Evolutionary conservation across 2,329 filamentous ascomycete species (phyloP).

Genomic region (Colletotrichum theobromicola): DNA sequence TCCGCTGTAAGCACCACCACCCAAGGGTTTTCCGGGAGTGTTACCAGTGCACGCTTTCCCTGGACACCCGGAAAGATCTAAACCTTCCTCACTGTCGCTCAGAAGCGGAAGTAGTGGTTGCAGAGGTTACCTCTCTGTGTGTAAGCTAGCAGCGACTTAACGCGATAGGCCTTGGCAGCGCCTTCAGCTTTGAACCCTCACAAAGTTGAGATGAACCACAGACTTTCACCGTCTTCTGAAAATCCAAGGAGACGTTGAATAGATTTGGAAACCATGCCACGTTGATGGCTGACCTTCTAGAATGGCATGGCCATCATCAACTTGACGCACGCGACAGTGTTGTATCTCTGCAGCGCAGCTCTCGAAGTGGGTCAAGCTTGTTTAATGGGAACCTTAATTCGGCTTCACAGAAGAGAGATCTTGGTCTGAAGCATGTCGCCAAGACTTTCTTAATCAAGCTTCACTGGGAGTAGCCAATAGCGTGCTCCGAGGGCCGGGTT

Average conservation of each 20-base stretch:
- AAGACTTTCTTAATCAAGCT: not conserved
- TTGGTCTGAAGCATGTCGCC: not conserved
- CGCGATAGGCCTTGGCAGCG: too few relatives aligned
- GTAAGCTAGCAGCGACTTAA: not conserved
- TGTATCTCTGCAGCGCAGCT: not conserved
- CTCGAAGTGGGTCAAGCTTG: not conserved
- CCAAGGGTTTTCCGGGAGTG: not conserved
- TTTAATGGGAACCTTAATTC: not conserved
- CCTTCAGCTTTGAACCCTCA: not conserved
- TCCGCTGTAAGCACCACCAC: not conserved
- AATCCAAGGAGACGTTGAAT: not conserved
- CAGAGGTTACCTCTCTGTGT: not conserved
- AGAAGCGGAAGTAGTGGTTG: not conserved
- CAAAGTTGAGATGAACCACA: not conserved
- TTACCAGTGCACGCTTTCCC: not conserved
- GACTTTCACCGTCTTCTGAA: not conserved
- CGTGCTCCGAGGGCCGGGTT: not conserved
- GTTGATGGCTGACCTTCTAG: not conserved
- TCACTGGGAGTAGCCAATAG: accelerated
- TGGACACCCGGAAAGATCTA: not conserved
- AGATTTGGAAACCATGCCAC: not conserved
- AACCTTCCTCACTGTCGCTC: not conserved
- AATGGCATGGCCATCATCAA: not conserved
- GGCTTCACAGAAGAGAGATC: not conserved
- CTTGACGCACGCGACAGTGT: not conserved